These are phyloP conservation scores for Peziza echinospora DNA, from an alignment of 495 filamentous ascomycete species.

Conservation along the genomic window DNA sequence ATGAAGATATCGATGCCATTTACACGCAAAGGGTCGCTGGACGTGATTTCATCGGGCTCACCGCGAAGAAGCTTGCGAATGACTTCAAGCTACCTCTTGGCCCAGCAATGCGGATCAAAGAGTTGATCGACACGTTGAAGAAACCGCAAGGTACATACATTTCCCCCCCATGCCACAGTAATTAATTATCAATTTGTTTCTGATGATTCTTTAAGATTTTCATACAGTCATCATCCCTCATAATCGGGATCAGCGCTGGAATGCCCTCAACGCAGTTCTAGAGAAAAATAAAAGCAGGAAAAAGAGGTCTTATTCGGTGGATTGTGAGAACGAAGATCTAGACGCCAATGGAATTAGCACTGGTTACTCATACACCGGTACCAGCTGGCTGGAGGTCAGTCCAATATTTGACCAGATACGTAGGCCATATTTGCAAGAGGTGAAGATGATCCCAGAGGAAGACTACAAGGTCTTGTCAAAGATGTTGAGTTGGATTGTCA, in stretches of 20 bases:
- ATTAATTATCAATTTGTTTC: not conserved
- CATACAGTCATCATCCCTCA: too few relatives aligned
- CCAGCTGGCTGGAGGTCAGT: not conserved
- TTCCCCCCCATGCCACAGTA: not conserved
- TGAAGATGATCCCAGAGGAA: not conserved
- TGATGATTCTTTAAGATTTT: too few relatives aligned
- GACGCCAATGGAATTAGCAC: not conserved
- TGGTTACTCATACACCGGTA: not conserved
- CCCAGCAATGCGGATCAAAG: not conserved
- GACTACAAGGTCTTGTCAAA: not conserved
- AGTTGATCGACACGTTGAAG: not conserved
- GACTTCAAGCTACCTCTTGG: not conserved
- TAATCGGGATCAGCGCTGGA: not conserved
- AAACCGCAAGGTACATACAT: not conserved
- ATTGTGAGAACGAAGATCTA: too few relatives aligned
- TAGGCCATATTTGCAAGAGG: not conserved
- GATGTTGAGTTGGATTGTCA: not conserved
- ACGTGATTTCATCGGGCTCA: not conserved
- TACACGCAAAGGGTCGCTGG: not conserved
- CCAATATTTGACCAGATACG: not conserved
- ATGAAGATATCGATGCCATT: not conserved
- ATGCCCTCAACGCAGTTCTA: not conserved
- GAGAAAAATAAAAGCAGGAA: not conserved
- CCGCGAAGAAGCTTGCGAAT: not conserved
- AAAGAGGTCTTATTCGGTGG: not conserved